phyloP scores from a whole-genome alignment of 2,329 filamentous ascomycete genomes.

The Xylariales sp. region DNA sequence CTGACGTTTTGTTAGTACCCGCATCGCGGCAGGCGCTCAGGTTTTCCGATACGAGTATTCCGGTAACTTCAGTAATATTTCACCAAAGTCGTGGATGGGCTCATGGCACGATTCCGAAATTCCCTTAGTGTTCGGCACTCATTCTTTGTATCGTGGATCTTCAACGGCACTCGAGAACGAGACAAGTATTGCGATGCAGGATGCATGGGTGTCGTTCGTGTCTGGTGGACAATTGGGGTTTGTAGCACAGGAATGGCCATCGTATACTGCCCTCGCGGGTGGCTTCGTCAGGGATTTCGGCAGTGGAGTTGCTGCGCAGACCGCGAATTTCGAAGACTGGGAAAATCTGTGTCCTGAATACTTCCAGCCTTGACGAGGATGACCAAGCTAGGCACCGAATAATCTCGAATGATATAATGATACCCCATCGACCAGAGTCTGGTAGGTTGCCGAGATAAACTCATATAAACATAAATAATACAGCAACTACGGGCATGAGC shows the following conservation, averaged over 20 bases:
- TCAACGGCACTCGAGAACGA: conserved; percentile 9
- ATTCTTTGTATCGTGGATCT: conserved; percentile 7
- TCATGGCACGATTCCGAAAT: conserved; percentile 12
- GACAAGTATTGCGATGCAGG: conserved; percentile 9
- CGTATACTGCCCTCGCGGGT: not conserved
- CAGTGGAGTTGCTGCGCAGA: conserved; percentile 3
- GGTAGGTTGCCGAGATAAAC: no score
- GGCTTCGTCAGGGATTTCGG: conserved; percentile 8
- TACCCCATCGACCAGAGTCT: no score
- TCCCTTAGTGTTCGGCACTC: conserved; percentile 9
- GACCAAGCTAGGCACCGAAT: no score
- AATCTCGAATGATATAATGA: no score
- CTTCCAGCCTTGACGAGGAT: conserved; percentile 5
- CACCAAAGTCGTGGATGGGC: conserved; percentile 8
- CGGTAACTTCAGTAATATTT: conserved; percentile 22
- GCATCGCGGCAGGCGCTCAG: conserved; percentile 16
- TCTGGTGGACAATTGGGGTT: conserved; percentile 1
- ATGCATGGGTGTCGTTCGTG: conserved; percentile 10
- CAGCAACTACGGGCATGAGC: no score
- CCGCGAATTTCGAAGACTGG: not conserved
- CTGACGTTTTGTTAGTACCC: conserved; percentile 16
- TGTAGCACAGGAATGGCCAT: conserved; percentile 8
- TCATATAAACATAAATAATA: no score
- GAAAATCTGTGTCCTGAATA: conserved; percentile 6
- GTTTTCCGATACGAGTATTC: conserved; percentile 36